Evolutionary conservation across 2,329 filamentous ascomycete species (phyloP).

Genomic region (Ilyonectria sp.): DNA sequence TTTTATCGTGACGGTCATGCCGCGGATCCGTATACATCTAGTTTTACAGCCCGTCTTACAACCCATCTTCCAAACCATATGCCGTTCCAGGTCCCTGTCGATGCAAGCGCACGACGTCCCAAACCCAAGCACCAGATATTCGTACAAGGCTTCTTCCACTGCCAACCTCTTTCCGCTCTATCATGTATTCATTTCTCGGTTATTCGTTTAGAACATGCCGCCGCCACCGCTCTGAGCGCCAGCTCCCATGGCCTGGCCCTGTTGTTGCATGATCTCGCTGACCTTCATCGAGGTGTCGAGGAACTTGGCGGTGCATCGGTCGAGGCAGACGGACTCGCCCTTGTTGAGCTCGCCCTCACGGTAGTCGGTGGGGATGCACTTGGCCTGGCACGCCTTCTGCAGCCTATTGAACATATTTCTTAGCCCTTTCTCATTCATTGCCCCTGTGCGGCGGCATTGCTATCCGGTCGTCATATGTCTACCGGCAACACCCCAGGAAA

Average conservation of each 20-base stretch:
- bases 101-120: conserved; percentile 38
- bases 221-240: conserved; percentile 52
- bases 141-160: conserved; percentile 36
- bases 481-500: not conserved
- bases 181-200: conserved; percentile 2
- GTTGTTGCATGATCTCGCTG: conserved; percentile 94
- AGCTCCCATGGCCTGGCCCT: conserved; percentile 78
- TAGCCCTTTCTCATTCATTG: not conserved
- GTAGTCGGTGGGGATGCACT: conserved; percentile 94
- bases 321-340: conserved; percentile 97
- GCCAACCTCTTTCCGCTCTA: conserved; percentile 9
- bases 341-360: conserved; percentile 98
- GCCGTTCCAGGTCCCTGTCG: conserved; percentile 34
- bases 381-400: conserved; percentile 89
- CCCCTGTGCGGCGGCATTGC: not conserved
- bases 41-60: conserved; percentile 45
- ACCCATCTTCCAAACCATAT: conserved; percentile 30
- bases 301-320: conserved; percentile 98
- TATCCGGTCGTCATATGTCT: not conserved
- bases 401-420: conserved; percentile 68
- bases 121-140: conserved; percentile 41
- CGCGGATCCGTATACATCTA: conserved; percentile 43
- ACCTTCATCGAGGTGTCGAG: conserved; percentile 99
- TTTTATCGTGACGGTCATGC: conserved; percentile 34
- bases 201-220: conserved; percentile 48